Percentiles rank a stretch among this genome's conserved stretches.
Evolutionary conservation across 768 basidiomycete species (phyloP).

Genomic region (Kwoniella shandongensis): DNA sequence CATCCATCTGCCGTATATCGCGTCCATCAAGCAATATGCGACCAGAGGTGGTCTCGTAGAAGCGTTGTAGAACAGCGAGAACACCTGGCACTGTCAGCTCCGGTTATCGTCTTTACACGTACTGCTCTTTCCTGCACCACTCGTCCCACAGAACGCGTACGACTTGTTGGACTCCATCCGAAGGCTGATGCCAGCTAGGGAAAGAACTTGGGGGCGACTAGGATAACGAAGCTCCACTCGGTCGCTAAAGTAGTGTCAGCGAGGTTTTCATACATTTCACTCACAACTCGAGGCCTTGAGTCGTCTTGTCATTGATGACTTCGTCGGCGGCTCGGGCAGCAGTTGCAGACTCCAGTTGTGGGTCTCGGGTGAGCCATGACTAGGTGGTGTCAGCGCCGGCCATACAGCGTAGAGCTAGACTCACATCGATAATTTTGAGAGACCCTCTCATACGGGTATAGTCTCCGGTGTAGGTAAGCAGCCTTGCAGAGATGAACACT

Average conservation of each 20-base stretch:
- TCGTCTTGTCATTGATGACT: constrained; percentile 1
- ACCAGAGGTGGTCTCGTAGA: constrained; percentile 48
- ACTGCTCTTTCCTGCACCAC: constrained; percentile 42
- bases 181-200: constrained; percentile 36
- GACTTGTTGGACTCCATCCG: constrained; percentile 42
- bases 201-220: constrained; percentile 33
- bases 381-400: constrained; percentile 3
- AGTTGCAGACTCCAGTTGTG: constrained; percentile 1
- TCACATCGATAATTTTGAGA: constrained; percentile 32
- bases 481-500: constrained; percentile 28
- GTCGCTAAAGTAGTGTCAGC: constrained; percentile 20
- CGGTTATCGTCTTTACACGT: not conserved
- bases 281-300: constrained; percentile 31
- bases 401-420: not conserved
- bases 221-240: constrained; percentile 47
- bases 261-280: constrained; percentile 14
- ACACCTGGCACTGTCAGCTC: constrained; percentile 17
- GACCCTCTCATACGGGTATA: constrained; percentile 32
- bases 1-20: constrained; percentile 42
- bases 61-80: constrained; percentile 47
- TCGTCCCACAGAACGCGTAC: constrained; percentile 50
- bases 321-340: not conserved
- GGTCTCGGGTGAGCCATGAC: constrained; percentile 38
- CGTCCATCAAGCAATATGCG: constrained; percentile 41
- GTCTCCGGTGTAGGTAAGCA: constrained; percentile 45